Evolutionary conservation across 1,139 yeast species (phyloP), one percentile per base, ranked within the genome.

Genomic region (Protomyces lactucae-debilis): DNA sequence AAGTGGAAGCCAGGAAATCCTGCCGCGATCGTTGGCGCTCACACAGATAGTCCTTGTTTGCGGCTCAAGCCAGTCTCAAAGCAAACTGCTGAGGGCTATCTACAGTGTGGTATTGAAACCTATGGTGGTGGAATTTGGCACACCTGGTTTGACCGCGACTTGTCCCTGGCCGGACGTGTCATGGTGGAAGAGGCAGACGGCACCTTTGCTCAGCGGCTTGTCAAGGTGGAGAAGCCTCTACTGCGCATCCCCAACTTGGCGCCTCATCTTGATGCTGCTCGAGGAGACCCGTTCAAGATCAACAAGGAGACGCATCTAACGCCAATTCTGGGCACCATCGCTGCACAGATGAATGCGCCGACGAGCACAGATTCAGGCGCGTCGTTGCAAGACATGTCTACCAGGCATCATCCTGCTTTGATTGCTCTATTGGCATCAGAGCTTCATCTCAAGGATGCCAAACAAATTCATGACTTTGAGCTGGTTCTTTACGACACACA

Each of bases 111-210:
- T 48, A 96, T 93, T 4, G 99, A 93, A 75, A 84, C 86, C 60
- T 93, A 93, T 72, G 99, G 99, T 59, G 99, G 99, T 37, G 92
- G 97, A 60, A 85, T 92, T 65, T 95, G 97, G 83, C 95, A 87
- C 72, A 80, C 86, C 18, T 83, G 87, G 86, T 93, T 93, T 73
- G 99, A 93, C 75, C 83, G 98, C 68, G 98, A 93, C 74, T 80
- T 93, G 72, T 83, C 95, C 43, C 79, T 92, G 67, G 98, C 98
- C 8, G 99, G 99, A 16, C 81, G 98, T 69, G 96, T 93, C 0
- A 86, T 86, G 73, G 85, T 88, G 23, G 79, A 77, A 57, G 82
- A 82, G 51, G 78, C 76, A 12, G 68, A 71, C 18, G 75, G 74
- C 16, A 73, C 78, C 52, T 81, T 77, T 68, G 82, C 83, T 52